Evolutionary conservation across 2,329 filamentous ascomycete species (phyloP).

Genomic region (Trichoderma gracile): DNA sequence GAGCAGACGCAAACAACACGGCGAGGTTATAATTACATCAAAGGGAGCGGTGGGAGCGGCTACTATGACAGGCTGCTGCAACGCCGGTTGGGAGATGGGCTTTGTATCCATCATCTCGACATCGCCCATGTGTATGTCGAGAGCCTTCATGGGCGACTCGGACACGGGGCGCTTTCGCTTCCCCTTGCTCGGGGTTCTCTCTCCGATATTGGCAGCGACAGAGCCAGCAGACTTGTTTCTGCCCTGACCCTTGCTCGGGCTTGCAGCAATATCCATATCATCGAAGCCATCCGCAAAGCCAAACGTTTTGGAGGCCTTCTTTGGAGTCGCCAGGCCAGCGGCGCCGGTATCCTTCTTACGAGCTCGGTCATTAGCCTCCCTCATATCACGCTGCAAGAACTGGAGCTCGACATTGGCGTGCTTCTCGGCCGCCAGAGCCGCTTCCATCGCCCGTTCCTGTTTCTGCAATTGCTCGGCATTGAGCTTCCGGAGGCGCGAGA

Average conservation of each 20-base stretch:
- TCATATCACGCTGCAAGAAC: slow-evolving; percentile 71
- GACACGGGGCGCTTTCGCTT: slow-evolving; percentile 69
- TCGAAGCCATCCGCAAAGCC: slow-evolving; percentile 76
- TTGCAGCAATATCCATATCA: slow-evolving; percentile 58
- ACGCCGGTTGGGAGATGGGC: slow-evolving; percentile 26
- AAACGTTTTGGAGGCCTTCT: slow-evolving; percentile 56
- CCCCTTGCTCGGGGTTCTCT: slow-evolving; percentile 63
- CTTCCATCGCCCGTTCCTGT: slow-evolving; percentile 64
- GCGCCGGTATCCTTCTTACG: slow-evolving; percentile 48
- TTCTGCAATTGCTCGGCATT: slow-evolving; percentile 65
- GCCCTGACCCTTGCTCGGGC: slow-evolving; percentile 54
- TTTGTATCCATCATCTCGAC: slow-evolving; percentile 40
- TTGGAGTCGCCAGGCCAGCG: slow-evolving; percentile 55
- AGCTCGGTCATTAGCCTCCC: slow-evolving; percentile 55
- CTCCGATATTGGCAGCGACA: slow-evolving; percentile 47
- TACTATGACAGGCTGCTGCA: slow-evolving; percentile 29
- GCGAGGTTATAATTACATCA: slow-evolving; percentile 43
- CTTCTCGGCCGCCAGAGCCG: slow-evolving; percentile 64
- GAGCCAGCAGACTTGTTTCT: slow-evolving; percentile 44
- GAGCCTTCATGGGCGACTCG: slow-evolving; percentile 65
- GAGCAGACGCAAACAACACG: neutral
- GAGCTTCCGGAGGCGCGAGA: slow-evolving; percentile 62
- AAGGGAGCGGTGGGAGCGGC: slow-evolving; percentile 40
- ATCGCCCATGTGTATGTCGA: slow-evolving; percentile 55
- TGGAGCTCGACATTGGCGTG: slow-evolving; percentile 67